These are phyloP conservation scores for Russula virescens DNA, from an alignment of 768 basidiomycete species.

Conservation along the genomic window DNA sequence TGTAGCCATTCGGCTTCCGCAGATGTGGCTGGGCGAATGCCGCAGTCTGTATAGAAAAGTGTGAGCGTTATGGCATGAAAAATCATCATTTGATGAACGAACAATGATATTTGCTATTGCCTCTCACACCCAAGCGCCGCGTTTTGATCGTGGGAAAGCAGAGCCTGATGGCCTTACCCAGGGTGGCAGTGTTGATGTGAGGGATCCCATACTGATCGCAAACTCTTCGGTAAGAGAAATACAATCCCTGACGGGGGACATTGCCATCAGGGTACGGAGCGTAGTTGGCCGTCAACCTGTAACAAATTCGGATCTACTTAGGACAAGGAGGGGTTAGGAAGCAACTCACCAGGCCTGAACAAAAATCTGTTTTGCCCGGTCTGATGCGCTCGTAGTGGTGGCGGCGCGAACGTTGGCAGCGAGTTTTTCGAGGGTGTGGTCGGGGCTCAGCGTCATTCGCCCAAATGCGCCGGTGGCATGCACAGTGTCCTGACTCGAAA, in stretches of 20 bases:
- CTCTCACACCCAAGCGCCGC: slow-evolving; percentile 83
- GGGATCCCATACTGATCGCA: slow-evolving; percentile 91
- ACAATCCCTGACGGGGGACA: slow-evolving; percentile 89
- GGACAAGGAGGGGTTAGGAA: slow-evolving; percentile 5
- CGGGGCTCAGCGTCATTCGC: slow-evolving; percentile 67
- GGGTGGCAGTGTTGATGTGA: slow-evolving; percentile 92
- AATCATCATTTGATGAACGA: slow-evolving; percentile 35
- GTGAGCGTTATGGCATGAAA: slow-evolving; percentile 16
- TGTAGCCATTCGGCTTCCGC: slow-evolving; percentile 90
- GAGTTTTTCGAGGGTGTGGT: slow-evolving; percentile 78
- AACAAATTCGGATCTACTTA: slow-evolving; percentile 10
- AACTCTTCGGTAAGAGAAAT: slow-evolving; percentile 86
- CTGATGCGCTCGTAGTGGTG: slow-evolving; percentile 86
- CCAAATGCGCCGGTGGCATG: slow-evolving; percentile 71
- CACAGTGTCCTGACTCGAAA: slow-evolving; percentile 41
- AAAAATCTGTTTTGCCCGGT: slow-evolving; percentile 88
- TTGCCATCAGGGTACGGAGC: slow-evolving; percentile 89
- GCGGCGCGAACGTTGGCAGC: slow-evolving; percentile 84
- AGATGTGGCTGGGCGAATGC: slow-evolving; percentile 85
- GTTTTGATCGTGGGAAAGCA: slow-evolving; percentile 97
- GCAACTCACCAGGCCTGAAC: slow-evolving; percentile 79
- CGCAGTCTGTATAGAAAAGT: slow-evolving; percentile 60
- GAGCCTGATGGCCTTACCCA: slow-evolving; percentile 90
- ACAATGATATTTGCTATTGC: slow-evolving; percentile 97
- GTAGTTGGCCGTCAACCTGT: slow-evolving; percentile 83